Conservation (phyloP, 352 stramenopile genomes). For the Phytophthora agathidicida region DNA sequence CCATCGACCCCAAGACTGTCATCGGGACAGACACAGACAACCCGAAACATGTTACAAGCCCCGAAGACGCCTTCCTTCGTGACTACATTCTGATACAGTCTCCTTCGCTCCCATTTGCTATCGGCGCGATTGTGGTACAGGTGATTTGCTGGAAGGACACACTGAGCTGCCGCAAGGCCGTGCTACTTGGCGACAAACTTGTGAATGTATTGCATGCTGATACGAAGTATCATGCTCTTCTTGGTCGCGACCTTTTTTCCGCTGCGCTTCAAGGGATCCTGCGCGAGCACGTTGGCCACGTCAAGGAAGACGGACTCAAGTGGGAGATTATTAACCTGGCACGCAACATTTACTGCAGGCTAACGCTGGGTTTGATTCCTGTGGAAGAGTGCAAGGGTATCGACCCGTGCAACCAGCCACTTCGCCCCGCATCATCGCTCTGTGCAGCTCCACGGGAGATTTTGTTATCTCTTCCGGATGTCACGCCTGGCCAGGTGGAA, state of each 20-base stretch:
- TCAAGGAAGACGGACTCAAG: conserved; percentile 83
- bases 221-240: conserved; percentile 41
- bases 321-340: conserved; percentile 88
- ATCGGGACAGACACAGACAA: conserved; percentile 73
- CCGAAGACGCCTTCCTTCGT: conserved; percentile 58
- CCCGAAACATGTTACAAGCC: conserved; percentile 75
- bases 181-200: conserved; percentile 65
- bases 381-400: conserved; percentile 86
- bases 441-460: conserved; percentile 57
- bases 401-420: conserved; percentile 79
- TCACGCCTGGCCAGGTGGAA: conserved; percentile 47
- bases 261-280: conserved; percentile 61
- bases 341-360: conserved; percentile 81
- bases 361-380: conserved; percentile 62
- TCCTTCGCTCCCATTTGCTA: conserved; percentile 46
- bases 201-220: conserved; percentile 59
- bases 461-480: conserved; percentile 62
- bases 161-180: conserved; percentile 66
- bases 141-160: conserved; percentile 81
- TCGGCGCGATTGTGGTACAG: conserved; percentile 58
- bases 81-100: conserved; percentile 69
- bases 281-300: conserved; percentile 60
- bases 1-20: conserved; percentile 78
- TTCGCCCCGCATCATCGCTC: conserved; percentile 46
- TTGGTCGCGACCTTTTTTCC: conserved; percentile 71